These are phyloP conservation scores for Phialophora chinensis DNA, from an alignment of 2,329 filamentous ascomycete genomes.

Conservation along the genomic window DNA sequence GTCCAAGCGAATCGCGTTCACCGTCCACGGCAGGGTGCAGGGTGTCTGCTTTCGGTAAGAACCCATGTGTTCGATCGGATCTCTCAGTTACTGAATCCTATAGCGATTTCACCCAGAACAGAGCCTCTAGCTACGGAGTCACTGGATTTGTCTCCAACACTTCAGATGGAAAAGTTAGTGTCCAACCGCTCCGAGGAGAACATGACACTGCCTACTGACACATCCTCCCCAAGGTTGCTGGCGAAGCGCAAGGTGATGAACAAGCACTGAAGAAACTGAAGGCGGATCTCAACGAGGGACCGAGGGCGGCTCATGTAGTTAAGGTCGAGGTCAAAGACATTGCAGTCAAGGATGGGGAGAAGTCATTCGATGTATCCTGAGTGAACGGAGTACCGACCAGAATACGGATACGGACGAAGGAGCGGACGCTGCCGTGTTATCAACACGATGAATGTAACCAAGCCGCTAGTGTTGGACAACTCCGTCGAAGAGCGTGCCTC, in stretches of 20 bases:
- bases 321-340: constrained; percentile 74
- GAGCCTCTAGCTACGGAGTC: constrained; percentile 51
- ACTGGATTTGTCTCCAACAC: constrained; percentile 59
- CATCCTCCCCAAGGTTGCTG: constrained; percentile 69
- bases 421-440: neutral
- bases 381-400: neutral
- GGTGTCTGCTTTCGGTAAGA: constrained; percentile 40
- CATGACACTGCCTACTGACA: constrained; percentile 19
- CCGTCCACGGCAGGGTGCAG: constrained; percentile 38
- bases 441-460: neutral
- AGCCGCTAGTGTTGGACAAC: neutral
- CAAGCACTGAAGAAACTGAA: constrained; percentile 71
- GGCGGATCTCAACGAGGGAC: constrained; percentile 76
- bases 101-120: constrained; percentile 52
- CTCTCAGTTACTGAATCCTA: constrained; percentile 6
- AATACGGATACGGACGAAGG: neutral
- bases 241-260: constrained; percentile 81
- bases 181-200: neutral
- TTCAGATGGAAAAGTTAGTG: constrained; percentile 50
- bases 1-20: constrained; percentile 38
- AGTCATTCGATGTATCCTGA: constrained; percentile 26
- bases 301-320: constrained; percentile 72
- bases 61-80: neutral
- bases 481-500: neutral
- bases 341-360: constrained; percentile 69